Evolutionary conservation across 2,329 filamentous ascomycete genomes (phyloP), one percentile per base, ranked within the genome.

Genomic region (Nemania bipapillata): DNA sequence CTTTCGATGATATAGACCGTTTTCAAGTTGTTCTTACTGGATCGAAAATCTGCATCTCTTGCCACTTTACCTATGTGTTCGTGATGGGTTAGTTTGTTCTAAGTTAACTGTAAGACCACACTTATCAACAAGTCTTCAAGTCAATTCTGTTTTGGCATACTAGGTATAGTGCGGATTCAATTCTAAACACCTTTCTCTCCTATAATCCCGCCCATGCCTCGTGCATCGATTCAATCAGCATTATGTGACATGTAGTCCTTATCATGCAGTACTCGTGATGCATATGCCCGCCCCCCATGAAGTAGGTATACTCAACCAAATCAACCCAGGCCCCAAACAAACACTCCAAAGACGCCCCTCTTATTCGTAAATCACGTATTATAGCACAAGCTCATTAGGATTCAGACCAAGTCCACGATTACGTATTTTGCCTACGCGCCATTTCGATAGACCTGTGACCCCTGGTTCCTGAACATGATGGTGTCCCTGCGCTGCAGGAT

Each of bases 401-500:
- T 17, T 15, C 15, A 3, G 15, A 5, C 17, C 12, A 45, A n/a
- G 9, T 45, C 4, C 17, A n/a, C 17, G 4, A 12, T 3, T 3
- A 3, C 37, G n/a, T 20, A 6, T 22, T 9, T 2, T 15, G 17
- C 11, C 26, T 69, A 93, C 62, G 89, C 89, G 59, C 90, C 91
- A 76, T 90, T 92, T 69, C 92, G 84, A 76, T 92, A 73, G 30
- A 94, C 90, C 80, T 93, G 89, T 45, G 87, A 86, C 5, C 92
- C 92, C 74, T 92, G 91, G 74, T 92, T 91, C 66, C 92, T 84
- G 79, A 94, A 92, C 80, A 92, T 91, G 75, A 96, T 90, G 1
- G 92, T 97, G 75, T 97, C 95, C 73, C 94, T 88, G 76, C 94
- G 86, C 79, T 96, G 93, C 81, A 99, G 81, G 17, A 98, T 88